Base-by-base conservation (phyloP, 2,329 filamentous ascomycete species). In the Aciculosporium take region DNA sequence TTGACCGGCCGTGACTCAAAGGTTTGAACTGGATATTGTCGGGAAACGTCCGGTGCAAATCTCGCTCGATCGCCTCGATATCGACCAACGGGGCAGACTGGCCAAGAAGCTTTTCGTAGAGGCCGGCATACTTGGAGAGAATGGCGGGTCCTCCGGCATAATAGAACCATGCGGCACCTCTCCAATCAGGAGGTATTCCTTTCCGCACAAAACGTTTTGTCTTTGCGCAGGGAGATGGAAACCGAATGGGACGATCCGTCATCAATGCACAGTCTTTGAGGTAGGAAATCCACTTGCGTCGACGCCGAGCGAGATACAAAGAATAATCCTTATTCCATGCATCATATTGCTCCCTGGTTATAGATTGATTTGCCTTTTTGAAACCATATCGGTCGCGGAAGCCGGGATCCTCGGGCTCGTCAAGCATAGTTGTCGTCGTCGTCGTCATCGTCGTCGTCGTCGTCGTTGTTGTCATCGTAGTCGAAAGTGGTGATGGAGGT, bases 121-220 rank as follows among this genome's bases (percentile, higher is more conserved):
- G 65, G 1, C 84, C 84, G 5, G 77, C 72, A 51, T 93, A 75
- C 53, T 84, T 81, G 39, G 77, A 74, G 45, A 94, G 60, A 49
- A 86, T 81, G 35, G 79, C 77, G 20, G 86, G 86, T 1, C 89
- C 89, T 17, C 86, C 86, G 9, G 87, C 86, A 57, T 95, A 96
- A 64, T 84, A 95, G 60, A 94, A 96, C 89, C 89, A 96, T 35
- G 89, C 89, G 5, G 84, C 82, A n/a, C 89, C 89, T 53, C 89
- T 77, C 78, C 87, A 94, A 49, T 94, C 86, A 0, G 88, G 85
- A 3, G 89, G 89, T 38, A 95, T 89, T 13, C 89, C 89, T 60
- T 95, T 96, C 39, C 88, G 79, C 37, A 94, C 76, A 56, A 91
- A 95, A 15, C 87, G 75, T 62, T 93, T 94, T 33, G 91, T 77